phyloP scores from a whole-genome alignment of 192 early-diverging fungal genomes.

The Funneliformis geosporum region DNA sequence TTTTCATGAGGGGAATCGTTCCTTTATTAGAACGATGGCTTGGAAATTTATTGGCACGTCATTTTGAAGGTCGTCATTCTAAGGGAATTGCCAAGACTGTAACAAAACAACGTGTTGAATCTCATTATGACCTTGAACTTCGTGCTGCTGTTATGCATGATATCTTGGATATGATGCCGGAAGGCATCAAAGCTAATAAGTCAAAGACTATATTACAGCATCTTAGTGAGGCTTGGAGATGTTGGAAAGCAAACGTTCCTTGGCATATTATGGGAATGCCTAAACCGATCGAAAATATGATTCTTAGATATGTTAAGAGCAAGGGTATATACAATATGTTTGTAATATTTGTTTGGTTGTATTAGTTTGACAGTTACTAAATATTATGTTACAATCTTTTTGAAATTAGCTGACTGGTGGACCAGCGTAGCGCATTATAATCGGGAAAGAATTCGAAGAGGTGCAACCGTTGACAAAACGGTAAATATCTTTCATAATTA shows the following conservation, averaged over 20 bases:
- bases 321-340: slow-evolving; percentile 48
- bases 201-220: slow-evolving; percentile 95
- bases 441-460: slow-evolving; percentile 96
- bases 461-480: slow-evolving; percentile 99
- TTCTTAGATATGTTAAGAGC: slow-evolving; percentile 96
- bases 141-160: slow-evolving; percentile 99
- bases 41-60: slow-evolving; percentile 96
- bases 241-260: slow-evolving; percentile 98
- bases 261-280: slow-evolving; percentile 99
- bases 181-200: slow-evolving; percentile 97
- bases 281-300: slow-evolving; percentile 98
- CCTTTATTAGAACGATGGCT: slow-evolving; percentile 98
- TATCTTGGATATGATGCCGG: slow-evolving; percentile 99
- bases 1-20: slow-evolving; percentile 98
- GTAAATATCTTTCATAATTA: slow-evolving; percentile 31
- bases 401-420: slow-evolving; percentile 93
- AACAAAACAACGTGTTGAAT: slow-evolving; percentile 99
- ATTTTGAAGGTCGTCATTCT: slow-evolving; percentile 97
- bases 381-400: background rate
- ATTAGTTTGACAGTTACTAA: too few relatives aligned
- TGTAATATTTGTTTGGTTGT: too few relatives aligned
- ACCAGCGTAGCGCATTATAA: slow-evolving; percentile 98
- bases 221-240: slow-evolving; percentile 92
- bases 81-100: slow-evolving; percentile 98
- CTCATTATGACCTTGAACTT: slow-evolving; percentile 96